Base-by-base conservation (phyloP, 352 stramenopile genomes). In the Globisporangium uncinulatum region DNA sequence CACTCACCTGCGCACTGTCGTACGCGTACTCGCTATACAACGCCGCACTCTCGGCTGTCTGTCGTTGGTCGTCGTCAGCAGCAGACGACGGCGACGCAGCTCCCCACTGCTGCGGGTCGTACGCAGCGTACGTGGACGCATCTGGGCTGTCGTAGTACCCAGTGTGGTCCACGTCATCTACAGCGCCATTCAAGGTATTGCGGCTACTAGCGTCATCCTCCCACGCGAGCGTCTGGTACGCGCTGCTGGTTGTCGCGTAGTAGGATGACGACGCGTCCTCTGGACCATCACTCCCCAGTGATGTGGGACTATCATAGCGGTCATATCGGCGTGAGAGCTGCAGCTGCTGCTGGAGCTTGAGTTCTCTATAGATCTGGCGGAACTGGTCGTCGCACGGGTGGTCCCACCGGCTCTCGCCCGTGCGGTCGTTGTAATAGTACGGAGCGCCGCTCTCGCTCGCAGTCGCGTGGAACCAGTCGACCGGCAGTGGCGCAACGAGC, bases 341-440 rank as follows among this genome's bases (percentile, higher is more conserved):
- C 13, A 24, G 11, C 17, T 52, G 29, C 42, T 66, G 69, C 39
- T 74, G 71, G 31, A 53, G 49, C 54, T 72, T 83, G 24, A 79
- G 54, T 0, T 88, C 63, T 10, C 61, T 54, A 19, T 76, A 83
- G 20, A 87, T 57, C 41, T 73, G 67, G 32, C 77, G 80, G 63
- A 87, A 94, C 1, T 85, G 59, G 17, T 90, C 74, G 53, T 94
- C 84, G 44, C 67, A 73, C 6, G 84, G 84, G 62, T 94, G 84
- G 49, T 92, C 84, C 84, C 84, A 94, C 37, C 81, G 70, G 58
- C 84, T 94, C 51, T 92, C 84, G 9, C 83, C 82, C 1, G 73
- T 84, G 15, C 73, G 57, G n/a, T 79, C 69, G 52, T 89, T 87
- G 69, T 94, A 94, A 50, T 92, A 94, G 44, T 92, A 92, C 51